Evolutionary conservation across 176 grass and related monocot genomes (phyloP).

Genomic region (Oropetium thomaeum): DNA sequence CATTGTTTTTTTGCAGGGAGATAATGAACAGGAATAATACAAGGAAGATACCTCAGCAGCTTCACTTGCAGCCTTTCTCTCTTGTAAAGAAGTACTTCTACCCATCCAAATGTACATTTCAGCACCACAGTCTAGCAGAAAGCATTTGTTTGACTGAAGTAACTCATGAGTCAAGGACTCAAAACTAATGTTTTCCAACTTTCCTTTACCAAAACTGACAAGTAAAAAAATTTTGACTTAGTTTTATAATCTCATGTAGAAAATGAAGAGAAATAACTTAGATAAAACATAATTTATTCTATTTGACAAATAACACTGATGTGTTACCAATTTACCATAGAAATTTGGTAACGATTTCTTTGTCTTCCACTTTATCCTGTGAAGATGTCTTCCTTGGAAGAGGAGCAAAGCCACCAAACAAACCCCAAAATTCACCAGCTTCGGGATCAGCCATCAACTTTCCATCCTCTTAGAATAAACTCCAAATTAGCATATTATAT

Average conservation of each 20-base stretch:
- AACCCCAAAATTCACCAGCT: conserved; percentile 96
- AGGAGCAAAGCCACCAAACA: conserved; percentile 97
- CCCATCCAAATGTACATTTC: conserved; percentile 92
- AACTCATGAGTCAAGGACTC: conserved; percentile 66
- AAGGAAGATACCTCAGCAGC: conserved; percentile 69
- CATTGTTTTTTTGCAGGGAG: not conserved
- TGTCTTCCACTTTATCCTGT: conserved; percentile 40
- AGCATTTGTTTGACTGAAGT: conserved; percentile 89
- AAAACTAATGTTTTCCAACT: conserved; percentile 41
- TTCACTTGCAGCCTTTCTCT: conserved; percentile 80
- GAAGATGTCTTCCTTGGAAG: conserved; percentile 70
- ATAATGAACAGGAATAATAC: conserved; percentile 6
- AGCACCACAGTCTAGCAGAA: conserved; percentile 67
- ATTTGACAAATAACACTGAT: not conserved
- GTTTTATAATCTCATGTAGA: conserved; percentile 23
- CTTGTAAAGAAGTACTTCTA: conserved; percentile 77
- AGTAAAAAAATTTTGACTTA: conserved; percentile 20
- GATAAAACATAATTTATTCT: conserved; percentile 13
- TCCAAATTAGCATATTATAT: conserved; percentile 20
- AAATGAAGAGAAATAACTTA: conserved; percentile 17
- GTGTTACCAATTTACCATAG: conserved; percentile 71
- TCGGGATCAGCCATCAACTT: conserved; percentile 94
- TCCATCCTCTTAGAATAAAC: conserved; percentile 66
- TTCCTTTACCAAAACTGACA: conserved; percentile 68
- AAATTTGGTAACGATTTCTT: conserved; percentile 51